A percentile compares a stretch with the other conserved stretches of the same genome.
Conservation (phyloP, 1,284 basidiomycete species). For the Microbotryomycetes sp. region DNA sequence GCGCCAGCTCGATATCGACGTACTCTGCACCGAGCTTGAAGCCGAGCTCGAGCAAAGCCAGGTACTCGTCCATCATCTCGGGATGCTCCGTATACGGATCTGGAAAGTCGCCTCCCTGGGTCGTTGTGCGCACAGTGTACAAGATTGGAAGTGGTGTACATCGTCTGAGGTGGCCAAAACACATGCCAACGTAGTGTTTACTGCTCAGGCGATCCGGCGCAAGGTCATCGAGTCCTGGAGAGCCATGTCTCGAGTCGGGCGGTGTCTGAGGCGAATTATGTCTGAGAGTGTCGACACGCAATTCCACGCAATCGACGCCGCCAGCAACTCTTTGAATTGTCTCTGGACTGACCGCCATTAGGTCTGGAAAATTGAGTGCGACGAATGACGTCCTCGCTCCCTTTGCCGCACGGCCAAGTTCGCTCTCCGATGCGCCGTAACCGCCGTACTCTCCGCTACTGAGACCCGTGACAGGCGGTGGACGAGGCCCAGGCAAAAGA, state of each 20-base stretch:
- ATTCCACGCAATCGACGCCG: constrained; percentile 55
- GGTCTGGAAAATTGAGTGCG: constrained; percentile 27
- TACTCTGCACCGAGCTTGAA: constrained; percentile 78
- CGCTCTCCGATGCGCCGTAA: constrained; percentile 25
- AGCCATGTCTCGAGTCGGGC: constrained; percentile 85
- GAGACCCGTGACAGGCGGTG: constrained; percentile 11
- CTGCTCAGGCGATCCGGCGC: constrained; percentile 57
- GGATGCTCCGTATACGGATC: constrained; percentile 54
- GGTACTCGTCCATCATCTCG: constrained; percentile 49
- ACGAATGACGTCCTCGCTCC: constrained; percentile 24
- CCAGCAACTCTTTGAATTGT: constrained; percentile 19
- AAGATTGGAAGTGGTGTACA: constrained; percentile 79
- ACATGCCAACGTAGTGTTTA: constrained; percentile 34
- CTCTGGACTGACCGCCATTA: constrained; percentile 11
- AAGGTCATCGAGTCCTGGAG: constrained; percentile 45
- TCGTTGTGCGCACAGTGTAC: constrained; percentile 78
- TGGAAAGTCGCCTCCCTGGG: constrained; percentile 89
- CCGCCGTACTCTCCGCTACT: constrained; percentile 26
- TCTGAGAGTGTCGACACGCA: constrained; percentile 25
- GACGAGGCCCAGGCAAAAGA: constrained; percentile 16
- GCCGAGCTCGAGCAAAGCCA: constrained; percentile 68
- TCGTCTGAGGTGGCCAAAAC: constrained; percentile 52
- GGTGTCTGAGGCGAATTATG: constrained; percentile 62
- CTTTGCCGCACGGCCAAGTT: constrained; percentile 23
- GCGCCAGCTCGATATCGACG: constrained; percentile 76